A percentile compares a stretch with the other conserved stretches of the same genome.
Evolutionary conservation across 352 stramenopile species (phyloP).

Genomic region (Phytophthora quininea): DNA sequence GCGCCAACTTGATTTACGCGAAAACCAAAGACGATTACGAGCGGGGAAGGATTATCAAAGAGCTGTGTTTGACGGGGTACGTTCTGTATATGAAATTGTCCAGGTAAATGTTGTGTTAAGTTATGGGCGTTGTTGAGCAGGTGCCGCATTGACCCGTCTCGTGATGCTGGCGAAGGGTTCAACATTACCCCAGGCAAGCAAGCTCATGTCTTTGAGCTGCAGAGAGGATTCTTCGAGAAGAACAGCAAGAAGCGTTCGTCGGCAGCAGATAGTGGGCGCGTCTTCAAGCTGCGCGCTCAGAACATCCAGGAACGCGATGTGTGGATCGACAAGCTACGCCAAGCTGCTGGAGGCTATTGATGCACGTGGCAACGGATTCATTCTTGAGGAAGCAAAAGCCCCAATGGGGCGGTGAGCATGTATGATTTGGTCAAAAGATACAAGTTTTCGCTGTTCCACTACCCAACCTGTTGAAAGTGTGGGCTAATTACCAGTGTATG

Average conservation of each 20-base stretch:
- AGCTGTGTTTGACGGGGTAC: conserved; percentile 79
- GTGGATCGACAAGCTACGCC: conserved; percentile 81
- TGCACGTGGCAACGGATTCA: background rate
- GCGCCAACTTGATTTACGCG: conserved; percentile 75
- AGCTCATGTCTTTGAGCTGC: conserved; percentile 75
- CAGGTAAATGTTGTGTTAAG: background rate
- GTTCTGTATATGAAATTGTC: conserved; percentile 1
- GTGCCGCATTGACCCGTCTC: conserved; percentile 74
- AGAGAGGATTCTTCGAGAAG: conserved; percentile 81
- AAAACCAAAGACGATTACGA: conserved; percentile 90
- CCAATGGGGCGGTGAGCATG: conserved; percentile 4
- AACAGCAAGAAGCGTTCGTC: conserved; percentile 81
- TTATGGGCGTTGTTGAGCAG: conserved; percentile 20
- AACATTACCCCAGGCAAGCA: conserved; percentile 78
- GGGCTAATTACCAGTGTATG: too few relatives aligned
- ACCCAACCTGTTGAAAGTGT: too few relatives aligned
- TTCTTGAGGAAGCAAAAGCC: background rate
- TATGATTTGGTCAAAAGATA: too few relatives aligned
- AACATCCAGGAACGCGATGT: conserved; percentile 83
- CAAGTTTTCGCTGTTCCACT: too few relatives aligned
- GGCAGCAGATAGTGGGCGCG: conserved; percentile 67
- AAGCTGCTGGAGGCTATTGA: conserved; percentile 52
- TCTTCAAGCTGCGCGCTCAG: conserved; percentile 85
- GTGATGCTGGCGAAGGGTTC: conserved; percentile 82
- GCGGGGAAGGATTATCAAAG: conserved; percentile 86